Evolutionary conservation across 2,329 filamentous ascomycete species (phyloP).

Genomic region (Hypoxylon rubiginosum): DNA sequence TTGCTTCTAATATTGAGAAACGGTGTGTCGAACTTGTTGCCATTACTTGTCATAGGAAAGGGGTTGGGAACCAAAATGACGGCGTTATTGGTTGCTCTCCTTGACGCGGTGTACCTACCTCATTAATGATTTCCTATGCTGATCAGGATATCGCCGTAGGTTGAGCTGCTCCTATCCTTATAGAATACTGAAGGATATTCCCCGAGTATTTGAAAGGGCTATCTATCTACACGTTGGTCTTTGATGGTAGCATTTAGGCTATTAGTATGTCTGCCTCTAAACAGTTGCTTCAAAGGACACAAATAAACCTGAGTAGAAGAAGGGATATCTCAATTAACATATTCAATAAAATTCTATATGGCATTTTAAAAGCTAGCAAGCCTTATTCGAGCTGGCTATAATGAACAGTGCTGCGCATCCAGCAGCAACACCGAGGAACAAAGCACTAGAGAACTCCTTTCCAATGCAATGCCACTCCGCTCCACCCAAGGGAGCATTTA

Average conservation of each 20-base stretch:
- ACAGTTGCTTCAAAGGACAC: neutral
- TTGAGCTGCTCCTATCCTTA: too few relatives aligned
- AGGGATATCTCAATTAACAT: constrained; percentile 42
- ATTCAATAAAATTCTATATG: constrained; percentile 37
- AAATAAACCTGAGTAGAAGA: constrained; percentile 9
- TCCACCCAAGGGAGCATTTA: constrained; percentile 21
- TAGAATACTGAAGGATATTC: too few relatives aligned
- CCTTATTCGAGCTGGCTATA: constrained; percentile 32
- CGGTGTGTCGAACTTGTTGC: neutral
- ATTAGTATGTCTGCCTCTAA: too few relatives aligned
- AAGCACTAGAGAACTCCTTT: constrained; percentile 49
- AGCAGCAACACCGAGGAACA: constrained; percentile 26
- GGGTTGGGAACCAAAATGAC: neutral
- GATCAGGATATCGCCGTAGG: too few relatives aligned
- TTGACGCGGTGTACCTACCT: too few relatives aligned
- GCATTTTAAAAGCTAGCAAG: constrained; percentile 12
- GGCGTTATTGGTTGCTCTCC: too few relatives aligned
- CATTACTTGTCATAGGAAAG: neutral
- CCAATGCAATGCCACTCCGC: constrained; percentile 48
- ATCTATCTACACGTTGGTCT: too few relatives aligned
- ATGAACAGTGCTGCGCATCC: constrained; percentile 30
- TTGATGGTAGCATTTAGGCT: too few relatives aligned
- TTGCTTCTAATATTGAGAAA: neutral
- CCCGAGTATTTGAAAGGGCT: too few relatives aligned
- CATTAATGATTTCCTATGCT: too few relatives aligned